These are phyloP conservation scores for Polytrichum formosum DNA, from an alignment of 225 moss, liverwort and hornwort genomes.

Conservation along the genomic window DNA sequence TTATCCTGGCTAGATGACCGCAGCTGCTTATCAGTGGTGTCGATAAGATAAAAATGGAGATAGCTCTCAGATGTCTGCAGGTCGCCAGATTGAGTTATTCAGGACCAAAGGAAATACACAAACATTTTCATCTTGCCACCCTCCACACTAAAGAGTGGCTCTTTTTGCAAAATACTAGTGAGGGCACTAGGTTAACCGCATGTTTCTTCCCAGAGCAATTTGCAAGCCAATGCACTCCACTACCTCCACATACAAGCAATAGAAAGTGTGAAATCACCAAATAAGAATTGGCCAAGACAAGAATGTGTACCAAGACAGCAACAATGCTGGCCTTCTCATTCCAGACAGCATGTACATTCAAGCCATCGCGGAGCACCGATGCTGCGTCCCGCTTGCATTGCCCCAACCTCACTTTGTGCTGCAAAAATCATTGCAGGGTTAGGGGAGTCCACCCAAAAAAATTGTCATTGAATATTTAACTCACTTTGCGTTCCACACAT, in stretches of 20 bases:
- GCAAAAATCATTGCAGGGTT: slow-evolving; percentile 14
- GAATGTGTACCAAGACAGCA: slow-evolving; percentile 76
- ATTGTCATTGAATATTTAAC: no score
- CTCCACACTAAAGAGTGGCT: neutral
- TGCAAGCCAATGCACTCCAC: no score
- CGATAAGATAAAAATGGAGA: slow-evolving; percentile 84
- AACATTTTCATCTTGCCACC: neutral
- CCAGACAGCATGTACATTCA: slow-evolving; percentile 82
- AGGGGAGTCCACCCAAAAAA: no score
- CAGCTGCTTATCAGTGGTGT: slow-evolving; percentile 70
- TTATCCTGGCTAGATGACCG: slow-evolving; percentile 70
- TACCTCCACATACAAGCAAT: no score
- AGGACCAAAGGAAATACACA: neutral
- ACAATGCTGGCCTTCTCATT: slow-evolving; percentile 73
- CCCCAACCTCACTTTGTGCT: slow-evolving; percentile 93
- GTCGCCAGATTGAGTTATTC: slow-evolving; percentile 8
- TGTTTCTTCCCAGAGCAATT: no score
- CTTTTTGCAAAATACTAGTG: neutral
- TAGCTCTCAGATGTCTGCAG: slow-evolving; percentile 87
- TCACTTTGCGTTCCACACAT: no score
- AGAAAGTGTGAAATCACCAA: no score
- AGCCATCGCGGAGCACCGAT: slow-evolving; percentile 70
- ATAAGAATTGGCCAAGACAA: neutral
- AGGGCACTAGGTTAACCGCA: neutral
- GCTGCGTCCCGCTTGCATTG: slow-evolving; percentile 60